Conservation (phyloP, 805 yeast species). For the Schwanniomyces yamadae region DNA sequence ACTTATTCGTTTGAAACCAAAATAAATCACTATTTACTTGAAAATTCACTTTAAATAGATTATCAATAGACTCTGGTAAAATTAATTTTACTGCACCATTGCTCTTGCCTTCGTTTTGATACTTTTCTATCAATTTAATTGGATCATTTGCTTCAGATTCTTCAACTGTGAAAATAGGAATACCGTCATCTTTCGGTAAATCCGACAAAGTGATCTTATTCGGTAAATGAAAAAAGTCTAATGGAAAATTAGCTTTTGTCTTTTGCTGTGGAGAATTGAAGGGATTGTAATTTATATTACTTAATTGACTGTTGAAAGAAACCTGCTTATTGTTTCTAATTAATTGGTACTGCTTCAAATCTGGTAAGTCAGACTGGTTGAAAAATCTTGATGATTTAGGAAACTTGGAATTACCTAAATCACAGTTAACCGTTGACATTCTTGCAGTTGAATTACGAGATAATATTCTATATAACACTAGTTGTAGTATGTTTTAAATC, state of each 20-base stretch:
- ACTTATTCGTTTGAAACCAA: constrained; percentile 52
- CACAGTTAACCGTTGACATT: constrained; percentile 5
- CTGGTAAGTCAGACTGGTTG: constrained; percentile 21
- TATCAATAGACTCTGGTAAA: constrained; percentile 47
- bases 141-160: constrained; percentile 58
- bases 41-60: constrained; percentile 17
- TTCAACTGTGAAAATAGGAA: constrained; percentile 62
- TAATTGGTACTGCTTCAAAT: constrained; percentile 18
- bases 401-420: constrained; percentile 10
- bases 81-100: constrained; percentile 77
- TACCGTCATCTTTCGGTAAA: constrained; percentile 15
- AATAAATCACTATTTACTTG: constrained; percentile 45
- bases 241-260: constrained; percentile 43
- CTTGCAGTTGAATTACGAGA: no score
- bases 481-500: not conserved
- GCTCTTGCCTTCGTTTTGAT: constrained; percentile 49
- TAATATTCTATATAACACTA: no score
- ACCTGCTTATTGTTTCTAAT: constrained; percentile 15
- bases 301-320: constrained; percentile 20
- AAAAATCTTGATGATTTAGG: constrained; percentile 28
- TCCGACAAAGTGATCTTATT: constrained; percentile 20
- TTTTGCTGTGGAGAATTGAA: constrained; percentile 45
- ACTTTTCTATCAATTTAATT: constrained; percentile 57
- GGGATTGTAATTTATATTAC: constrained; percentile 42
- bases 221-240: constrained; percentile 39